Conservation (phyloP, 2,329 filamentous ascomycete genomes). For the Aureobasidium lini region DNA sequence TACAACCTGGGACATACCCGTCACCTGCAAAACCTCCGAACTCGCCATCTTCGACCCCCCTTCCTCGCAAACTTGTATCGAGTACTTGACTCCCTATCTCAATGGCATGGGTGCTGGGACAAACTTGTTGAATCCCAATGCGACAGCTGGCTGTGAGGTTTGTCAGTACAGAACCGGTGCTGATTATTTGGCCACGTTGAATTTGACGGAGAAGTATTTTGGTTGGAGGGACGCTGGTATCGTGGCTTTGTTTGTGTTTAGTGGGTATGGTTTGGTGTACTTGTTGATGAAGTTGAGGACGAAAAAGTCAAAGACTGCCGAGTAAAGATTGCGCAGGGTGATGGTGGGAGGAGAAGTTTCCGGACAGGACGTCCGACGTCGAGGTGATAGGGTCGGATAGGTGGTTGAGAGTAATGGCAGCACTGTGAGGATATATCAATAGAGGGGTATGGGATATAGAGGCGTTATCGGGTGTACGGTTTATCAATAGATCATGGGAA, state of each 20-base stretch:
- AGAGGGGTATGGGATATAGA: too few relatives aligned
- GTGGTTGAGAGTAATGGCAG: too few relatives aligned
- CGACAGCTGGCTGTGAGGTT: constrained; percentile 22
- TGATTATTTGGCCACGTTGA: constrained; percentile 3
- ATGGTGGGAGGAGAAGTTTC: too few relatives aligned
- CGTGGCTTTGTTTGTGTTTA: not conserved
- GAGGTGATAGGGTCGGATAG: too few relatives aligned
- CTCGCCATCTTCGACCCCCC: constrained; percentile 33
- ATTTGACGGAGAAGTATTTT: not conserved
- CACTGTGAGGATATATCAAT: too few relatives aligned
- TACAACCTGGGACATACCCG: constrained; percentile 46
- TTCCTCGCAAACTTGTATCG: constrained; percentile 26
- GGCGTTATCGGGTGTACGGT: too few relatives aligned
- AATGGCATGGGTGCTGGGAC: constrained; percentile 22
- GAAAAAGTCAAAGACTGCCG: constrained; percentile 1
- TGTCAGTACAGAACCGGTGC: constrained; percentile 9
- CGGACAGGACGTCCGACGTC: too few relatives aligned
- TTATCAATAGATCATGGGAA: too few relatives aligned
- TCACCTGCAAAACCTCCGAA: constrained; percentile 25
- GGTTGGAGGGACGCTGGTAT: constrained; percentile 8
- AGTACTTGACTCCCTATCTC: constrained; percentile 35
- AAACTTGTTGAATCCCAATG: constrained; percentile 31
- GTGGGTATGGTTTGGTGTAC: constrained; percentile 1
- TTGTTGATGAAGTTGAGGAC: constrained; percentile 11
- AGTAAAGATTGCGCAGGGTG: not conserved